These are phyloP conservation scores for Mortierella sp. DNA, from an alignment of 371 early-diverging fungal genomes.

Conservation along the genomic window DNA sequence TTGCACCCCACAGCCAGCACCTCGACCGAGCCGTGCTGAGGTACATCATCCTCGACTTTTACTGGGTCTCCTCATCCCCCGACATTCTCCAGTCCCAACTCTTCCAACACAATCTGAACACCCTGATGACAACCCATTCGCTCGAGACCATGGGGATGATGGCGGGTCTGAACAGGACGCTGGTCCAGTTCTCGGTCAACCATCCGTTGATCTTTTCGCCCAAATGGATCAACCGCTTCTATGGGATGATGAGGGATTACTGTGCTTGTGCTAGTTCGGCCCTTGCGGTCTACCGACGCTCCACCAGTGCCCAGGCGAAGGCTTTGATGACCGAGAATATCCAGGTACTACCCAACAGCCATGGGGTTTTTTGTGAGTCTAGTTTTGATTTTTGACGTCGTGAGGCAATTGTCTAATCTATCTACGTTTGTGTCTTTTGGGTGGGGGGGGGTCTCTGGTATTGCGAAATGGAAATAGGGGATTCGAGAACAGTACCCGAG, in stretches of 20 bases:
- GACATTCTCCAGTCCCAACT: background rate
- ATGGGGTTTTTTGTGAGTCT: background rate
- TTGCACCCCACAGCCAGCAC: slow-evolving; percentile 9
- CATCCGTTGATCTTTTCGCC: slow-evolving; percentile 29
- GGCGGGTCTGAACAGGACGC: background rate
- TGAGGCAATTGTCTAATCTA: no score
- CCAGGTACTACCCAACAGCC: background rate
- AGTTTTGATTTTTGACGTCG: background rate
- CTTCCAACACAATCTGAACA: background rate
- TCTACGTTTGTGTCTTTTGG: no score
- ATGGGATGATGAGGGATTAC: background rate
- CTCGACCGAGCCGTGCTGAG: background rate
- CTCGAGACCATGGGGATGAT: slow-evolving; percentile 11
- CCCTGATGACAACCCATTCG: background rate
- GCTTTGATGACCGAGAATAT: background rate
- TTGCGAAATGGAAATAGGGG: no score
- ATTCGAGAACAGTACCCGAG: slow-evolving; percentile 14
- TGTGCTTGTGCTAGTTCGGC: slow-evolving; percentile 4
- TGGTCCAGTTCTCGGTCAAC: background rate
- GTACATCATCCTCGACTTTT: slow-evolving; percentile 7
- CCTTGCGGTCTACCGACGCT: slow-evolving; percentile 2
- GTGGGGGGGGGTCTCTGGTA: no score
- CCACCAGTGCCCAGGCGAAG: background rate
- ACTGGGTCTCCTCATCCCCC: slow-evolving; percentile 11
- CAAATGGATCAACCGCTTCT: background rate